Evolutionary conservation across 148 eudicot species (phyloP).

Genomic region (Polygonum maritimum): DNA sequence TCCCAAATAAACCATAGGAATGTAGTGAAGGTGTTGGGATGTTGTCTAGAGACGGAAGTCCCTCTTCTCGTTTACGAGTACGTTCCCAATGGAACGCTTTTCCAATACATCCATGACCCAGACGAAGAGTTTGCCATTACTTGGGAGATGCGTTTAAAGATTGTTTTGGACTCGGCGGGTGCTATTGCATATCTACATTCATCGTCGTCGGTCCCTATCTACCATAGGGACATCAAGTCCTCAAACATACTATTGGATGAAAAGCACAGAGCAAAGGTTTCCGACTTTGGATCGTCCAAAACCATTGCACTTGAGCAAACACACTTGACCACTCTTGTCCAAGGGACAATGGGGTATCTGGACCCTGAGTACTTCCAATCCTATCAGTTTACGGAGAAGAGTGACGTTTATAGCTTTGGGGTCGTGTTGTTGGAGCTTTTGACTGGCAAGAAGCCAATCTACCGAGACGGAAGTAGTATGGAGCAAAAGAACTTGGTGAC

Average conservation of each 20-base stretch:
- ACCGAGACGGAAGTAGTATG: not conserved
- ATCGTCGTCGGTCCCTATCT: not conserved
- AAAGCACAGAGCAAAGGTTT: not conserved
- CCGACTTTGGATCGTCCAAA: not conserved
- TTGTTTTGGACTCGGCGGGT: not conserved
- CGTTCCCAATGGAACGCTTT: not conserved
- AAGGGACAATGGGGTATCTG: not conserved
- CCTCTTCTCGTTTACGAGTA: conserved; percentile 1
- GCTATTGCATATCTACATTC: not conserved
- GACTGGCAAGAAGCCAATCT: not conserved
- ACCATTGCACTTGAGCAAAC: not conserved
- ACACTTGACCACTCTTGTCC: not conserved
- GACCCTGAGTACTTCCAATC: not conserved
- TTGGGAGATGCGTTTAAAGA: not conserved
- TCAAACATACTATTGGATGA: not conserved
- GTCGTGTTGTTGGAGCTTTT: conserved; percentile 6
- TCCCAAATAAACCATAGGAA: not conserved
- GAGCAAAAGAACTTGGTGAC: conserved; percentile 8
- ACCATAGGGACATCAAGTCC: not conserved
- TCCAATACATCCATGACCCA: not conserved
- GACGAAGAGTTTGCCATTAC: not conserved
- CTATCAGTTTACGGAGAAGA: not conserved
- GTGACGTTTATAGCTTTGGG: not conserved
- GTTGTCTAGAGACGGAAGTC: not conserved
- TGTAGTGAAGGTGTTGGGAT: not conserved